Evolutionary conservation across 352 stramenopile species (phyloP), one percentile per base, ranked within the genome.

Genomic region (Hyaloperonospora brassicae): DNA sequence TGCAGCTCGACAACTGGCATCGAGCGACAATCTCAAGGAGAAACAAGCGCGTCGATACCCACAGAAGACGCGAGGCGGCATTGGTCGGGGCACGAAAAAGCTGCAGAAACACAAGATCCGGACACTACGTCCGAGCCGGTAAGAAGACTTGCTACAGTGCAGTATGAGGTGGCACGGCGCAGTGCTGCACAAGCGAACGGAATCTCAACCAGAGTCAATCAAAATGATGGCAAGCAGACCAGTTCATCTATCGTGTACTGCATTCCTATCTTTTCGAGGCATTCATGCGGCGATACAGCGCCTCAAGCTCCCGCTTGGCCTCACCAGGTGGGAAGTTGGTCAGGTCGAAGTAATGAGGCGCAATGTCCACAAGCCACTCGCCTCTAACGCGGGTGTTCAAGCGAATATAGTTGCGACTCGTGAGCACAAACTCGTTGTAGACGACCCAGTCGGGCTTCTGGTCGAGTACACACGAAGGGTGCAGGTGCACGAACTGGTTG

Each of bases 361-460:
- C 95, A 47, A 98, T 84, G 14, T 96, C 76, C 44, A 96, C 72
- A 50, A 97, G 82, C 84, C 84, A 93, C 42, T 99, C 95, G 34
- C 89, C 82, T 55, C 83, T 84, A 25, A 98, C 96, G 48, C 87
- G 85, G 34, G 95, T 99, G 47, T 98, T 95, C 13, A 98, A 95
- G 53, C 97, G 85, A 70, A 99, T 98, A 79, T 97, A 99, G 73
- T 99, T 98, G 61, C 98, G 97, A 36, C 86, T 97, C 22, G 97
- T 99, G 52, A 99, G 81, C 34, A 98, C 96, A 67, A 99, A 99
- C 71, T 99, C 97, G 60, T 99, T 97, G 84, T 96, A 98, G 34
- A 99, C 75, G 23, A 98, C 95, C 97, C 97, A 99, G 47, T 98
- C 87, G 27, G 96, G 96, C 70, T 98, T 98, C 63, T 89, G 85